phyloP scores from a whole-genome alignment of 352 stramenopile species.

The Pythium brassicae region DNA sequence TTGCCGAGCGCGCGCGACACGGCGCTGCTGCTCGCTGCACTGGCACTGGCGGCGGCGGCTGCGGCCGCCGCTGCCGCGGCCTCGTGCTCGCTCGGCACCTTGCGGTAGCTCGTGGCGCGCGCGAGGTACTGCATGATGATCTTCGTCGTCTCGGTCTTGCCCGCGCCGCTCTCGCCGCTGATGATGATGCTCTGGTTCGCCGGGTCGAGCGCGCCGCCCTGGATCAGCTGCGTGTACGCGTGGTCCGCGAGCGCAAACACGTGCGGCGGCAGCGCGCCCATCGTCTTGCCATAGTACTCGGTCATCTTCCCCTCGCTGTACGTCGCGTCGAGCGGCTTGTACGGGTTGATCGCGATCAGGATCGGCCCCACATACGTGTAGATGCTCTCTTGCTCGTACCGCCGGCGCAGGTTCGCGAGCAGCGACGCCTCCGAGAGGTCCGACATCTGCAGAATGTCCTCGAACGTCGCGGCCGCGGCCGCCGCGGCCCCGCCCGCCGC shows the following conservation, averaged over 20 bases:
- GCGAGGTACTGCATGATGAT: conserved; percentile 91
- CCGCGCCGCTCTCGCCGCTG: conserved; percentile 86
- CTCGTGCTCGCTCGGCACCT: conserved; percentile 27
- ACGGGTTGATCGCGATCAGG: conserved; percentile 91
- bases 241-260: conserved; percentile 90
- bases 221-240: conserved; percentile 87
- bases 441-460: conserved; percentile 89
- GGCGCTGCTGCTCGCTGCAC: no score
- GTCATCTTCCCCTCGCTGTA: conserved; percentile 84
- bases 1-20: conserved; percentile 89
- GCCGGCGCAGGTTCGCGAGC: conserved; percentile 80
- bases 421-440: conserved; percentile 88
- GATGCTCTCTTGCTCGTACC: conserved; percentile 92
- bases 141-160: conserved; percentile 91
- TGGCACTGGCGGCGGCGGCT: no score
- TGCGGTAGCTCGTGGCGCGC: conserved; percentile 69
- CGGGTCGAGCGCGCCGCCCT: conserved; percentile 70
- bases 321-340: conserved; percentile 64
- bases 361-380: conserved; percentile 93
- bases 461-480: conserved; percentile 38
- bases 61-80: conserved; percentile 43
- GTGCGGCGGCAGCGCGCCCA: conserved; percentile 79
- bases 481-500: conserved; percentile 22
- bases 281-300: conserved; percentile 84
- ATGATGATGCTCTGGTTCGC: conserved; percentile 92